Evolutionary conservation across 805 yeast species (phyloP).

Genomic region (Lachancea nothofagi): DNA sequence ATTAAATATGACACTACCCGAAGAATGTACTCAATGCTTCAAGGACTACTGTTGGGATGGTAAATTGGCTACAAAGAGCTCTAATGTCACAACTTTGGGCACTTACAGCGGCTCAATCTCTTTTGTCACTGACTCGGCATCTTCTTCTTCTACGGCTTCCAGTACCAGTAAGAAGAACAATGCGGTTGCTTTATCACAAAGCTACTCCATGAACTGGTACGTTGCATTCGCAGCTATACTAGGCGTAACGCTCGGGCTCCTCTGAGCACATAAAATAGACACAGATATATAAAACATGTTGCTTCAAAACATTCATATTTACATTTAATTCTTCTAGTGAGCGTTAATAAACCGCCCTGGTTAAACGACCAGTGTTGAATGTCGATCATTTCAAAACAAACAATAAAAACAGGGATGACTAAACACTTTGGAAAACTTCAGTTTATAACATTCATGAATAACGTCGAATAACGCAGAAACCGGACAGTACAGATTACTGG

Average conservation of each 20-base stretch:
- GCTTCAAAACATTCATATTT: no score
- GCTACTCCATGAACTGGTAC: slow-evolving; percentile 4
- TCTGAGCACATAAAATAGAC: no score
- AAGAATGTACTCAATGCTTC: slow-evolving; percentile 71
- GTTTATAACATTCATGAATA: no score
- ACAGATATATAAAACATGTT: no score
- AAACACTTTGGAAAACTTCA: no score
- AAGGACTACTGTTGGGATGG: slow-evolving; percentile 60
- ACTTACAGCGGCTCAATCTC: slow-evolving; percentile 13
- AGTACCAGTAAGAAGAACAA: slow-evolving; percentile 6
- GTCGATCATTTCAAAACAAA: no score
- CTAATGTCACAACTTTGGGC: slow-evolving; percentile 20
- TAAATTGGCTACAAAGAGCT: slow-evolving; percentile 37
- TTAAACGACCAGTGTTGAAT: no score
- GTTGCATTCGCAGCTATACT: slow-evolving; percentile 1
- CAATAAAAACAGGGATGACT: no score
- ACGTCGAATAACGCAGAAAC: no score
- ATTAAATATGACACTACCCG: slow-evolving; percentile 50
- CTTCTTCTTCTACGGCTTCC: slow-evolving; percentile 9
- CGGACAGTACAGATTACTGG: no score
- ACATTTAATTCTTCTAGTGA: no score
- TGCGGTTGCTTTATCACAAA: background rate
- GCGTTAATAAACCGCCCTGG: no score
- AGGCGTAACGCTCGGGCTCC: slow-evolving; percentile 5
- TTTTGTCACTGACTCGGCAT: slow-evolving; percentile 11